Evolutionary conservation across 176 grass and related monocot genomes (phyloP).

Genomic region (Eragrostis nindensis): DNA sequence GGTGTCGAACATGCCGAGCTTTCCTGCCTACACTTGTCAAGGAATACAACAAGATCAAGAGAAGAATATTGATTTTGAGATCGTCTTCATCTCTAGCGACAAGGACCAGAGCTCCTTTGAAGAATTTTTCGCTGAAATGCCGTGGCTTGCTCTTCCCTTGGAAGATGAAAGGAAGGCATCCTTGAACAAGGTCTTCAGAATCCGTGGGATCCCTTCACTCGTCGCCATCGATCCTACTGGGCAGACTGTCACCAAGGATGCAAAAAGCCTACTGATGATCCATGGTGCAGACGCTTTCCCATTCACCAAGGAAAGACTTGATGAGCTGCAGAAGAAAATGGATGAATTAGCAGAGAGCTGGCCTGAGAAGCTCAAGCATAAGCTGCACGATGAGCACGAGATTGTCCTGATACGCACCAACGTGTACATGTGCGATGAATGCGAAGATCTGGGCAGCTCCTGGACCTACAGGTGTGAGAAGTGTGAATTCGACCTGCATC

Average conservation of each 20-base stretch:
- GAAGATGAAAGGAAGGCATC: slow-evolving; percentile 61
- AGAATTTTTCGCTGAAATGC: slow-evolving; percentile 74
- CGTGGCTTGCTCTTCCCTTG: slow-evolving; percentile 82
- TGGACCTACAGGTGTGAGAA: slow-evolving; percentile 65
- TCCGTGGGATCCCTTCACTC: slow-evolving; percentile 59
- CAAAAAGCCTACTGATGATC: slow-evolving; percentile 38
- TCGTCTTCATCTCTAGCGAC: slow-evolving; percentile 83
- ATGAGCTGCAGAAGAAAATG: slow-evolving; percentile 55
- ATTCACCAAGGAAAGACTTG: slow-evolving; percentile 66
- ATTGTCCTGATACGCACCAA: slow-evolving; percentile 50
- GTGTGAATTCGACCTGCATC: slow-evolving; percentile 72
- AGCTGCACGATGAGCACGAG: slow-evolving; percentile 72
- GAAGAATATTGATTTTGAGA: slow-evolving; percentile 70
- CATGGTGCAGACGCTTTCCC: slow-evolving; percentile 78
- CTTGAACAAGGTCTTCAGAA: slow-evolving; percentile 56
- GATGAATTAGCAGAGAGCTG: slow-evolving; percentile 63
- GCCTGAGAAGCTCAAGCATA: slow-evolving; percentile 78
- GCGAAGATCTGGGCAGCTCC: slow-evolving; percentile 25
- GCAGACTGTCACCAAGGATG: slow-evolving; percentile 60
- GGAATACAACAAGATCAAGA: slow-evolving; percentile 79
- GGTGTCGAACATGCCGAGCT: slow-evolving; percentile 69
- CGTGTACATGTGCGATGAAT: slow-evolving; percentile 46
- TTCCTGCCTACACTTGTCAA: slow-evolving; percentile 75
- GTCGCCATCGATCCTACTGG: slow-evolving; percentile 77
- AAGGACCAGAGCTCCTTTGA: slow-evolving; percentile 63